A percentile compares a stretch with the other conserved stretches of the same genome.
These are phyloP conservation scores for Globisporangium acanthophoron DNA, from an alignment of 352 stramenopile species.

Conservation along the genomic window DNA sequence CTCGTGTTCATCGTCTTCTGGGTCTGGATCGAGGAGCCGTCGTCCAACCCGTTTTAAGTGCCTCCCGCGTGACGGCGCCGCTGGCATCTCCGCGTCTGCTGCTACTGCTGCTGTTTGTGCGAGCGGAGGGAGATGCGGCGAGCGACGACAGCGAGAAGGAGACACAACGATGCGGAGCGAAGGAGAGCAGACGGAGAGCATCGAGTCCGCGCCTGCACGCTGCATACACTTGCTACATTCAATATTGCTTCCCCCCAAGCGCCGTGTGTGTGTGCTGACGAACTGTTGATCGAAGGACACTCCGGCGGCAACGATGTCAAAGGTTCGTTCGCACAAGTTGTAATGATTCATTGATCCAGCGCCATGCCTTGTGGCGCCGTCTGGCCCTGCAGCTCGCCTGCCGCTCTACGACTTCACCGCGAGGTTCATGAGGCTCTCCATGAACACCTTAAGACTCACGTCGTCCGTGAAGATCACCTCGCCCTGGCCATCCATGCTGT, in stretches of 20 bases:
- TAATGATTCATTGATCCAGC: not conserved
- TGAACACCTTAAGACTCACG: constrained; percentile 99
- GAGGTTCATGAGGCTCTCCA: constrained; percentile 97
- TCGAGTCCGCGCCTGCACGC: not conserved
- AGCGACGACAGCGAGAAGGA: not conserved
- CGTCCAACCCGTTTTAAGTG: constrained; percentile 12
- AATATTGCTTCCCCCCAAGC: not conserved
- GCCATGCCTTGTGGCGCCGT: not conserved
- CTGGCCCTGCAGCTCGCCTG: not conserved
- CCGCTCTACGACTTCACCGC: constrained; percentile 71
- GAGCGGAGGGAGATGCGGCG: not conserved
- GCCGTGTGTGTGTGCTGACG: too few relatives aligned
- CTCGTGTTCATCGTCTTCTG: constrained; percentile 82
- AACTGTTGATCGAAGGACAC: not conserved
- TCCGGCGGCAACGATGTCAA: too few relatives aligned
- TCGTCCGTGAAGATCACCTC: constrained; percentile 99
- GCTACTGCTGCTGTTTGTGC: not conserved
- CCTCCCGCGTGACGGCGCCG: not conserved
- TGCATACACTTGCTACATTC: constrained; percentile 2
- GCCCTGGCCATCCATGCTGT: constrained; percentile 91
- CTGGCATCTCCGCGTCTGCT: not conserved
- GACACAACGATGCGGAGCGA: not conserved
- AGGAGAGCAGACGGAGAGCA: not conserved
- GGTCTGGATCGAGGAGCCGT: constrained; percentile 76
- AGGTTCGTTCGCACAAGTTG: not conserved